Percentiles rank a stretch among this genome's conserved stretches.
Conservation (phyloP, 352 stramenopile genomes). For the Aphanomyces invadans region DNA sequence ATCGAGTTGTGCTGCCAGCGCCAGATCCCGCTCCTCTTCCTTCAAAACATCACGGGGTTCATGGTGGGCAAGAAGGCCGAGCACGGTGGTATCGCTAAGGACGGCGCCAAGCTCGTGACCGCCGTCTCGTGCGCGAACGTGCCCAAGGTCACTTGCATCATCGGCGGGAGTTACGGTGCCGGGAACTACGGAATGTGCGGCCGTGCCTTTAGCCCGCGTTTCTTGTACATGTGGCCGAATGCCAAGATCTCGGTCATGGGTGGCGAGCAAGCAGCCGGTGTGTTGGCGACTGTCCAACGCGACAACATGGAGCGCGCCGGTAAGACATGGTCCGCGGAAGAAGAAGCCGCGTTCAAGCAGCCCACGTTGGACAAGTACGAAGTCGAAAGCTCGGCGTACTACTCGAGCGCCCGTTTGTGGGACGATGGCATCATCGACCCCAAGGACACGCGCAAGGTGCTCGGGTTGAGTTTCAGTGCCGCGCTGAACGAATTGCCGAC, state of each 20-base stretch:
- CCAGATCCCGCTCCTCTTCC: conserved; percentile 93
- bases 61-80: conserved; percentile 97
- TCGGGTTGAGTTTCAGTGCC: conserved; percentile 68
- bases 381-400: conserved; percentile 91
- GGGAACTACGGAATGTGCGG: conserved; percentile 98
- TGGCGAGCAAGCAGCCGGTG: conserved; percentile 93
- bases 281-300: conserved; percentile 92
- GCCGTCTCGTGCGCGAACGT: conserved; percentile 92
- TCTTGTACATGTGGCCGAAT: conserved; percentile 98
- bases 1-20: conserved; percentile 96
- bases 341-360: conserved; percentile 91
- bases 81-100: conserved; percentile 95
- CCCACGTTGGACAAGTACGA: conserved; percentile 96
- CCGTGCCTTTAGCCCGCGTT: conserved; percentile 92
- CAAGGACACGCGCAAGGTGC: conserved; percentile 86
- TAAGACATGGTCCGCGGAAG: conserved; percentile 55
- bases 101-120: conserved; percentile 94
- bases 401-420: conserved; percentile 93
- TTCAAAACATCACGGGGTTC: conserved; percentile 99
- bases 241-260: conserved; percentile 96
- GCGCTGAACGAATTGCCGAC: conserved; percentile 60
- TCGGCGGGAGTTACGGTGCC: conserved; percentile 94
- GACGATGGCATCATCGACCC: conserved; percentile 98
- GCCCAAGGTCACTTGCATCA: conserved; percentile 97
- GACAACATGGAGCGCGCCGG: conserved; percentile 77